These are phyloP conservation scores for Aspergillus carbonarius DNA, from an alignment of 2,329 filamentous ascomycete genomes.

Conservation along the genomic window DNA sequence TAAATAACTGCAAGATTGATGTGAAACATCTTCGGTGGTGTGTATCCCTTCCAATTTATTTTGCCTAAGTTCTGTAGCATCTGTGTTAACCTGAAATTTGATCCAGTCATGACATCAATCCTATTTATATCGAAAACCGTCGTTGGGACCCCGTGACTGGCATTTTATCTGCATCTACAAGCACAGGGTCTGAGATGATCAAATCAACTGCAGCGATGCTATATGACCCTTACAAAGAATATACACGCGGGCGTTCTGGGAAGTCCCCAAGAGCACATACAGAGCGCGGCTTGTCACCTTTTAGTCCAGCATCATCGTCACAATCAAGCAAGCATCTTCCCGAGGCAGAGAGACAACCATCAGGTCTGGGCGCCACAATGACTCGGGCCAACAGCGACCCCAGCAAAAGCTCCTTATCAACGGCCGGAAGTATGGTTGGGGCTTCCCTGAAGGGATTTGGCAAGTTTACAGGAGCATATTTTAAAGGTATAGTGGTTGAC, in stretches of 20 bases:
- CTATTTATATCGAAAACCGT: constrained; percentile 34
- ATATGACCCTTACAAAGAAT: constrained; percentile 30
- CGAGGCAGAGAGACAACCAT: neutral
- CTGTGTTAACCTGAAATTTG: neutral
- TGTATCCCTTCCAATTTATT: neutral
- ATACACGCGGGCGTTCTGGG: constrained; percentile 9
- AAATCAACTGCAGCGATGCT: constrained; percentile 27
- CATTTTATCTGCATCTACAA: constrained; percentile 25
- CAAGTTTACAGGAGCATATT: constrained; percentile 25
- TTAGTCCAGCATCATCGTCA: too few species aligned
- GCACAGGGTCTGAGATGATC: constrained; percentile 27
- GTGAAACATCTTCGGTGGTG: constrained; percentile 23
- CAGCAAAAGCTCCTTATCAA: neutral
- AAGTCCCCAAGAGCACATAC: neutral
- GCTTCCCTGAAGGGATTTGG: constrained; percentile 25
- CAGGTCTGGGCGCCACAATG: neutral
- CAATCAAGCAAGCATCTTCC: neutral
- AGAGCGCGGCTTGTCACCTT: neutral
- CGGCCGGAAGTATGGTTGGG: constrained; percentile 11
- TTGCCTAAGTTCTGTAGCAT: neutral
- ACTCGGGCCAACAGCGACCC: neutral
- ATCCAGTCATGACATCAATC: constrained; percentile 27
- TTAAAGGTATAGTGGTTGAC: constrained; percentile 37
- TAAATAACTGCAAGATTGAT: constrained; percentile 23
- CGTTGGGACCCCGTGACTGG: constrained; percentile 36